Evolutionary conservation across 768 basidiomycete species (phyloP), one percentile per base, ranked within the genome.

Genomic region (Suillus ampliporus): DNA sequence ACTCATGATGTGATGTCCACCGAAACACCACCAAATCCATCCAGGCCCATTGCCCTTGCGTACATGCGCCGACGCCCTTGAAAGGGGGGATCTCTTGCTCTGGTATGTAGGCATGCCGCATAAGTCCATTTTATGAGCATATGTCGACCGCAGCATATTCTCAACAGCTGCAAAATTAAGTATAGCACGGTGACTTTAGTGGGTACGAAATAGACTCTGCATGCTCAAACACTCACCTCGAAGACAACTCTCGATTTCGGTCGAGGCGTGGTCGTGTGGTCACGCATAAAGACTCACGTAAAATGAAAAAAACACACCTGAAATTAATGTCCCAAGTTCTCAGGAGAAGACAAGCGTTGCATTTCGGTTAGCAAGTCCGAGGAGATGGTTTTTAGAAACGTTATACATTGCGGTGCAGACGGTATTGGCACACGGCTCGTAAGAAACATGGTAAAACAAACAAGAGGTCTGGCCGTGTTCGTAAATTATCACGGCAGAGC

Each of bases 401-500:
- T 40, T 40, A 28, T 40, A 26, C 37, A 40, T 56, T 56, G 38
- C 11, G 26, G 19, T 40, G 54, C 23, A 56, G 17, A 28, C 38
- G 7, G 54, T 40, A 56, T 56, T 28, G 13, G 38, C 54, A 56
- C 54, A 56, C 40, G 54, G 23, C 17, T 37, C 15, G 6, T 3
- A 3, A 19, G 23, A 28, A 40, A 40, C 23, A 56, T 56, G 54
- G 54, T 56, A 40, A 56, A 38, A 40, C 53, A 56, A 51, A 52
- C 35, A 56, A 28, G 37, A 54, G 5, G 54, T 28, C 38, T 56
- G 54, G 17, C 38, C 31, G 51, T 53, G 51, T 51, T 21, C 31
- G 56, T 21, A 51, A 28, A 57, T 59, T 59, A 57, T 50, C 34
- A 59, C 56, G 58, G 50, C 31, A 57, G 10, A 34, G 9, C n/a